These are phyloP conservation scores for Urochloa ruziziensis DNA, from an alignment of 176 grass and related monocot genomes.

Conservation along the genomic window DNA sequence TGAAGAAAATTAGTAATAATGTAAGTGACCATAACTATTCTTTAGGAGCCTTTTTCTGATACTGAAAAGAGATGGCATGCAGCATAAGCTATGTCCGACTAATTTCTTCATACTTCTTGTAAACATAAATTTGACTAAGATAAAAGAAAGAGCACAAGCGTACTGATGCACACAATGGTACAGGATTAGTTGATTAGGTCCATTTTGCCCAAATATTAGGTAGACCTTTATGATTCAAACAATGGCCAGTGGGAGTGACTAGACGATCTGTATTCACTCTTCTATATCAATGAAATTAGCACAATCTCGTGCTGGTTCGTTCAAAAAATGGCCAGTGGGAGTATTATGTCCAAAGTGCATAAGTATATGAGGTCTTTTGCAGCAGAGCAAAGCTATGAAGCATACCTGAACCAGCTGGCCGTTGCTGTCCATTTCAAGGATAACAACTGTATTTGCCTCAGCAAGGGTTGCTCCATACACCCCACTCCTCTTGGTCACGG, in stretches of 20 bases:
- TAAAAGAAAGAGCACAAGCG: background rate
- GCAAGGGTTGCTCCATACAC: conserved; percentile 80
- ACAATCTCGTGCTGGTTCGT: too few species aligned
- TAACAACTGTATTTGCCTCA: conserved; percentile 59
- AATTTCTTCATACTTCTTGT: background rate
- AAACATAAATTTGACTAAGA: background rate
- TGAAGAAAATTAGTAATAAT: background rate
- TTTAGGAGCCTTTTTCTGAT: background rate
- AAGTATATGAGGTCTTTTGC: background rate
- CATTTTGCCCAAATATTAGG: background rate
- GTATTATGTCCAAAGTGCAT: background rate
- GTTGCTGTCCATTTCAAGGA: conserved; percentile 58
- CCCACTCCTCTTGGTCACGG: conserved; percentile 84
- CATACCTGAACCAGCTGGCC: conserved; percentile 70
- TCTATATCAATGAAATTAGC: too few species aligned
- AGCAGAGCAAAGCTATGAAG: conserved; percentile 10
- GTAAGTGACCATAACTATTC: background rate
- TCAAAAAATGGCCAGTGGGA: too few species aligned
- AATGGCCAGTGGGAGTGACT: too few species aligned
- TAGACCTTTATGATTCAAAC: background rate
- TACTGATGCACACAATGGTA: background rate
- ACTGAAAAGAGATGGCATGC: background rate
- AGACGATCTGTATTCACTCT: too few species aligned
- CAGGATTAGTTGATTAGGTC: background rate
- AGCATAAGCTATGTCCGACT: background rate